A percentile compares a stretch with the other conserved stretches of the same genome.
Evolutionary conservation across 306 rosid species (phyloP).

Genomic region (Delonix regia): DNA sequence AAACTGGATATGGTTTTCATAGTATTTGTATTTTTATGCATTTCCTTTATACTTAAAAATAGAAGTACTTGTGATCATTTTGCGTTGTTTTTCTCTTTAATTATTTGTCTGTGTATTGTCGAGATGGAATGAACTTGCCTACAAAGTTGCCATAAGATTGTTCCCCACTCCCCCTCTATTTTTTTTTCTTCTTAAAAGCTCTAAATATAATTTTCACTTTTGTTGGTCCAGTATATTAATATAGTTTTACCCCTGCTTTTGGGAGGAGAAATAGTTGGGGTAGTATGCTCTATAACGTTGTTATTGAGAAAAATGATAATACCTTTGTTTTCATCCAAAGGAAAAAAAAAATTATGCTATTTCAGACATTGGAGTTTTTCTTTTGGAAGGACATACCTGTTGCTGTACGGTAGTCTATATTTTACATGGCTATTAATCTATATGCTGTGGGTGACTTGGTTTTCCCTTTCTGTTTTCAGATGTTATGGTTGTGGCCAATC

Average conservation of each 20-base stretch:
- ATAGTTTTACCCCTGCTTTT: not conserved
- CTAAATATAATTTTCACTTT: not conserved
- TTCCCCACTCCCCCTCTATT: too few species aligned
- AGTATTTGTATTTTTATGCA: not conserved
- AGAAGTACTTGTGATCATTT: not conserved
- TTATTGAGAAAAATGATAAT: not conserved
- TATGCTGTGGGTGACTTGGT: not conserved
- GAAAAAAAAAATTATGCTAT: not conserved
- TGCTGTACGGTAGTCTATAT: too few species aligned
- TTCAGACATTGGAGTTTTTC: not conserved
- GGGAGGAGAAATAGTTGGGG: not conserved
- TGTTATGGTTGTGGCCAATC: not conserved
- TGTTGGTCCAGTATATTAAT: not conserved
- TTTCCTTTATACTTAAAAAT: slow-evolving; percentile 32
- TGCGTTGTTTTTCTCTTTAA: not conserved
- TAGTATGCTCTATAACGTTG: not conserved
- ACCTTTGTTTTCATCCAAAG: not conserved
- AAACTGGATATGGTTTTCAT: not conserved
- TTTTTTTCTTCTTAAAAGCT: not conserved
- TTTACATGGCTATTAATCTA: not conserved
- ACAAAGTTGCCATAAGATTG: slow-evolving; percentile 41
- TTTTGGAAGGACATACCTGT: not conserved
- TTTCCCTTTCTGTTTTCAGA: not conserved
- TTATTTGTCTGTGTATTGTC: not conserved
- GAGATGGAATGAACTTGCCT: not conserved